Evolutionary conservation across 2,329 filamentous ascomycete species (phyloP).

Genomic region (Sporothrix globosa): DNA sequence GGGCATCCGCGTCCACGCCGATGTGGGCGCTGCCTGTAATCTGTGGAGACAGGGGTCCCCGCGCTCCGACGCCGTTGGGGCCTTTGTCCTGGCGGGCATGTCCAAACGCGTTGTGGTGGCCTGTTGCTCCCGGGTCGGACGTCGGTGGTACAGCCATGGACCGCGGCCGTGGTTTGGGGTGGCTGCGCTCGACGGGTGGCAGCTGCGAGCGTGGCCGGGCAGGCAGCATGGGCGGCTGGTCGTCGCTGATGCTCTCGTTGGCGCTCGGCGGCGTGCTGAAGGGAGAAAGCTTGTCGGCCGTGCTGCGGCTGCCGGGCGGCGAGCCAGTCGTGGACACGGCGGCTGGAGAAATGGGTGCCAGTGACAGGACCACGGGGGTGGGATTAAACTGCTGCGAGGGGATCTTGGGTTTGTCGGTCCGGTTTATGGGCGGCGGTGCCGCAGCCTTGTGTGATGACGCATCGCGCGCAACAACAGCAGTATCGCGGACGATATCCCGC

Average conservation of each 20-base stretch:
- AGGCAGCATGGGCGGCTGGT: conserved; percentile 55
- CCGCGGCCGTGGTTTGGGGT: conserved; percentile 11
- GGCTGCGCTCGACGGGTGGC: conserved; percentile 38
- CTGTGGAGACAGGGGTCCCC: conserved; percentile 18
- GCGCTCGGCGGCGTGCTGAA: conserved; percentile 86
- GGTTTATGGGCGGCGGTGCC: conserved; percentile 73
- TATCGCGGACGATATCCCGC: conserved; percentile 29
- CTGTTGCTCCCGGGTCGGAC: conserved; percentile 57
- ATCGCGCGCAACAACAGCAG: neutral
- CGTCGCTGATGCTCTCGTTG: conserved; percentile 60
- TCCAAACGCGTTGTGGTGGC: conserved; percentile 51
- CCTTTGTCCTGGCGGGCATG: conserved; percentile 49
- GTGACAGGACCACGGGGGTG: neutral
- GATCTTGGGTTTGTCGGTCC: conserved; percentile 67
- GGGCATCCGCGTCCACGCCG: neutral
- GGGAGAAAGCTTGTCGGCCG: conserved; percentile 64
- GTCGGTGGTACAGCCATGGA: conserved; percentile 29
- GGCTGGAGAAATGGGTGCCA: neutral
- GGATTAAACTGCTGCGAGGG: conserved; percentile 37
- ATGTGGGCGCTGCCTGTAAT: neutral
- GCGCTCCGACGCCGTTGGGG: conserved; percentile 44
- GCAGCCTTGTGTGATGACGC: conserved; percentile 42
- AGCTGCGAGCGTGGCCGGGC: conserved; percentile 54
- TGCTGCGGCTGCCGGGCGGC: conserved; percentile 22
- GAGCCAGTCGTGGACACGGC: neutral